A percentile compares a stretch with the other conserved stretches of the same genome.
phyloP scores from a whole-genome alignment of 2,329 filamentous ascomycete species.

The Fusarium redolens region DNA sequence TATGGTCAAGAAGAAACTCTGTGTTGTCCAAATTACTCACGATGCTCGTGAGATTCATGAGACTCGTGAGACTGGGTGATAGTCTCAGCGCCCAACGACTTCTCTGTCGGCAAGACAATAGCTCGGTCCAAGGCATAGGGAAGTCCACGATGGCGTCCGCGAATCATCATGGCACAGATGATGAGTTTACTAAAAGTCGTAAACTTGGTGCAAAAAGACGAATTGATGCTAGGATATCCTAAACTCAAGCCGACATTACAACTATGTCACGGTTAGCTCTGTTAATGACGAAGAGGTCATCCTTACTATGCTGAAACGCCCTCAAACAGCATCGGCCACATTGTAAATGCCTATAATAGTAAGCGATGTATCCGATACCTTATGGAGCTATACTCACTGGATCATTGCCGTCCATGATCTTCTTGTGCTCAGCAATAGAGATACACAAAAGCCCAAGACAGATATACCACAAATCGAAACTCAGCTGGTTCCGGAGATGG shows the following conservation, averaged over 20 bases:
- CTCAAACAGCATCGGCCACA: slow-evolving; percentile 51
- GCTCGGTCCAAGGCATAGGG: slow-evolving; percentile 51
- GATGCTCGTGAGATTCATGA: slow-evolving; percentile 24
- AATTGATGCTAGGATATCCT: slow-evolving; percentile 46
- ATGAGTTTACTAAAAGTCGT: slow-evolving; percentile 50
- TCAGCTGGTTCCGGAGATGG: slow-evolving; percentile 54
- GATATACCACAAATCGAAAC: slow-evolving; percentile 57
- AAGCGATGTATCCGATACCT: not conserved
- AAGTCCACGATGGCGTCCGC: slow-evolving; percentile 51
- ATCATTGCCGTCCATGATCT: slow-evolving; percentile 42
- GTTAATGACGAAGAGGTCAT: too few relatives aligned
- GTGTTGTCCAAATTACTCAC: slow-evolving; percentile 5
- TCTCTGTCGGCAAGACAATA: slow-evolving; percentile 48
- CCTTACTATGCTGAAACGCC: slow-evolving; percentile 50
- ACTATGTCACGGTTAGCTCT: slow-evolving; percentile 34
- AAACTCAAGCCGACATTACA: slow-evolving; percentile 53
- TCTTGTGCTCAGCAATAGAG: slow-evolving; percentile 46
- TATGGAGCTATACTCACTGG: slow-evolving; percentile 27
- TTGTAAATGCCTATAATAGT: slow-evolving; percentile 41
- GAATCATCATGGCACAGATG: slow-evolving; percentile 54
- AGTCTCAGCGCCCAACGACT: slow-evolving; percentile 26
- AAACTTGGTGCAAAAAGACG: slow-evolving; percentile 49
- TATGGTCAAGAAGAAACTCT: not conserved
- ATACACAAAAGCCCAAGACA: slow-evolving; percentile 53
- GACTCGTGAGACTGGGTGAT: not conserved